Conservation (phyloP, 2,329 filamentous ascomycete species). For the Claviceps pusilla region DNA sequence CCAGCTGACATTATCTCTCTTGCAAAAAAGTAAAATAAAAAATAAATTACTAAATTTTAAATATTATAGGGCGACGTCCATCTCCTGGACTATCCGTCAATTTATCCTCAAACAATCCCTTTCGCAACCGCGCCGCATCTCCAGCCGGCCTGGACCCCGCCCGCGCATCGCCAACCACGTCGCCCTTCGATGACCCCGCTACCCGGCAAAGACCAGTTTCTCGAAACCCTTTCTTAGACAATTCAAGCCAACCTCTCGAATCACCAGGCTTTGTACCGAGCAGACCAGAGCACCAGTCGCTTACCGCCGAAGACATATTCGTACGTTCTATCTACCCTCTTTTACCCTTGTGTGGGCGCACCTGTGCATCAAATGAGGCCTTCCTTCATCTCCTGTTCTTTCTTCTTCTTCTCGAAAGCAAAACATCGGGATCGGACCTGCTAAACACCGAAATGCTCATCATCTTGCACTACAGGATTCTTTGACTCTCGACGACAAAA, state of each 20-base stretch:
- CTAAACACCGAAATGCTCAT: background rate
- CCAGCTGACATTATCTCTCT: slow-evolving; percentile 3
- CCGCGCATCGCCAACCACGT: slow-evolving; percentile 28
- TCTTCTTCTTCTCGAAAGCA: background rate
- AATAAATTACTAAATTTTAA: too few species aligned
- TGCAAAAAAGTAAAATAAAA: slow-evolving; percentile 3
- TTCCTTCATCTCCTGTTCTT: background rate
- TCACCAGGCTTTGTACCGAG: slow-evolving; percentile 36
- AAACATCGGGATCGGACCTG: background rate
- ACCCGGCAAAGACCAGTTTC: slow-evolving; percentile 44
- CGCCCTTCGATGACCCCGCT: slow-evolving; percentile 43
- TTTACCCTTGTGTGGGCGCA: background rate
- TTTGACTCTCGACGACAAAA: slow-evolving; percentile 49
- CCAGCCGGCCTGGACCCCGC: slow-evolving; percentile 27
- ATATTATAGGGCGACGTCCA: slow-evolving; percentile 8
- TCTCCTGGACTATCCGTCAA: slow-evolving; percentile 41
- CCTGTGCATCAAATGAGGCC: background rate
- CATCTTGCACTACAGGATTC: slow-evolving; percentile 38
- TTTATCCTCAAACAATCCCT: slow-evolving; percentile 71
- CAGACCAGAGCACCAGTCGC: slow-evolving; percentile 27
- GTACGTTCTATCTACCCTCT: slow-evolving; percentile 38
- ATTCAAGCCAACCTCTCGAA: slow-evolving; percentile 25
- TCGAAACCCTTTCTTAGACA: slow-evolving; percentile 62
- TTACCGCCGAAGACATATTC: slow-evolving; percentile 57
- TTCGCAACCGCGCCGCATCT: slow-evolving; percentile 56